These are phyloP conservation scores for Annulohypoxylon maeteangense DNA, from an alignment of 495 filamentous ascomycete species.

Conservation along the genomic window DNA sequence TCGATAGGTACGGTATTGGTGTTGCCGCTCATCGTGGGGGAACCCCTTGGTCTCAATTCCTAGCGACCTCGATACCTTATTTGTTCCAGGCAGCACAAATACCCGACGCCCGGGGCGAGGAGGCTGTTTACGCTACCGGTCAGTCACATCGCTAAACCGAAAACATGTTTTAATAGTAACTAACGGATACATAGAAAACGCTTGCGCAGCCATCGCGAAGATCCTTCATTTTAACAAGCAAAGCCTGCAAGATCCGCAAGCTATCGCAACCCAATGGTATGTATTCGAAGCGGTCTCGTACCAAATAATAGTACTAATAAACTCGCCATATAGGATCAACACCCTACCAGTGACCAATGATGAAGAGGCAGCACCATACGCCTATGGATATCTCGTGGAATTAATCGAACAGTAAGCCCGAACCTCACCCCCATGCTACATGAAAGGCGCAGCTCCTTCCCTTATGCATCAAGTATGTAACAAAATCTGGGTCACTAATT, in stretches of 20 bases:
- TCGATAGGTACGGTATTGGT: slow-evolving; percentile 81
- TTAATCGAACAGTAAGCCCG: slow-evolving; percentile 92
- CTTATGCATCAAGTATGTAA: neutral
- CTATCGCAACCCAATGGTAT: slow-evolving; percentile 80
- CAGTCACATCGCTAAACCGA: slow-evolving; percentile 6
- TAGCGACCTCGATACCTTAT: slow-evolving; percentile 77
- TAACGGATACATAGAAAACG: slow-evolving; percentile 72
- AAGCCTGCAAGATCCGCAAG: slow-evolving; percentile 76
- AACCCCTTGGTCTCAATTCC: slow-evolving; percentile 81
- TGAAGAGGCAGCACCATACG: slow-evolving; percentile 96
- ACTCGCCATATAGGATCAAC: slow-evolving; percentile 60
- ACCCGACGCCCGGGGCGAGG: slow-evolving; percentile 83
- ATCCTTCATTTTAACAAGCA: slow-evolving; percentile 86
- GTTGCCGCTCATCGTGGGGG: slow-evolving; percentile 96
- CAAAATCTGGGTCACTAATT: slow-evolving; percentile 5
- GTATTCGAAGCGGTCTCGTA: neutral
- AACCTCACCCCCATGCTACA: neutral
- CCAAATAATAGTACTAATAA: slow-evolving; percentile 11
- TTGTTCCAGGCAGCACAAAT: slow-evolving; percentile 86
- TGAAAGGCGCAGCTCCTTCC: neutral
- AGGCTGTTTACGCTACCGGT: slow-evolving; percentile 91
- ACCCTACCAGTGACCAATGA: slow-evolving; percentile 93
- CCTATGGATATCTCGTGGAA: slow-evolving; percentile 89
- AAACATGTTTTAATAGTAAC: neutral
- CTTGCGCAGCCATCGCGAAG: slow-evolving; percentile 96